Conservation (phyloP, 306 rosid genomes). For the Begonia peltatifolia region DNA sequence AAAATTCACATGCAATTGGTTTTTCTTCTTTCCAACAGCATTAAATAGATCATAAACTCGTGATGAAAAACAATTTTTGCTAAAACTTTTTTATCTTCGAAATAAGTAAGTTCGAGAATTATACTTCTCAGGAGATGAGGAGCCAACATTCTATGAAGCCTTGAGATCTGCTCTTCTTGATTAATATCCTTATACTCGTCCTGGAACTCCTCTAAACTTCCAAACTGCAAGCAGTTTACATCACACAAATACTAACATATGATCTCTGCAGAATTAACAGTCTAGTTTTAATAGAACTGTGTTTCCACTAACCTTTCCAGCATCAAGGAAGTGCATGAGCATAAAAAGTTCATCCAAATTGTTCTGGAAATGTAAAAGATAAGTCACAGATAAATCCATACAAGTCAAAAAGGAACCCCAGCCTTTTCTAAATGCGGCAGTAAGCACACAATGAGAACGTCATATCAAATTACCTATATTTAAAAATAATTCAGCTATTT, state of each 20-base stretch:
- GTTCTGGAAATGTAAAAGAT: conserved; percentile 55
- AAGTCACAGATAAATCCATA: neutral
- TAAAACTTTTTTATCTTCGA: too few relatives aligned
- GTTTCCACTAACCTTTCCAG: conserved; percentile 76
- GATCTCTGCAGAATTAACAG: neutral
- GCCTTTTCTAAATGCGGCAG: conserved; percentile 1
- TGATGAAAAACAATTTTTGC: too few relatives aligned
- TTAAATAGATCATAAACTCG: too few relatives aligned
- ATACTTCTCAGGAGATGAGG: conserved; percentile 94
- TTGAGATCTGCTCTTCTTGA: conserved; percentile 92
- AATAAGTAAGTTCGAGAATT: conserved; percentile 4
- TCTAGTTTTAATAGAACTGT: conserved; percentile 7
- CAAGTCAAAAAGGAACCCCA: too few relatives aligned
- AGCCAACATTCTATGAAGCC: conserved; percentile 96
- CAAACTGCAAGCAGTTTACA: conserved; percentile 41
- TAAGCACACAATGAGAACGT: neutral
- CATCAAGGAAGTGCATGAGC: conserved; percentile 99
- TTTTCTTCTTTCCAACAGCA: too few relatives aligned
- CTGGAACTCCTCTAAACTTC: conserved; percentile 95
- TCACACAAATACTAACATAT: neutral
- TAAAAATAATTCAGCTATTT: too few relatives aligned
- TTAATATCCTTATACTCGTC: conserved; percentile 95
- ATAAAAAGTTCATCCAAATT: conserved; percentile 93
- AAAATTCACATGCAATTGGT: too few relatives aligned
- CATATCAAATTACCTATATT: too few relatives aligned